These are phyloP conservation scores for Wickerhamiella kurtzmanii DNA, from an alignment of 805 yeast species.

Conservation along the genomic window DNA sequence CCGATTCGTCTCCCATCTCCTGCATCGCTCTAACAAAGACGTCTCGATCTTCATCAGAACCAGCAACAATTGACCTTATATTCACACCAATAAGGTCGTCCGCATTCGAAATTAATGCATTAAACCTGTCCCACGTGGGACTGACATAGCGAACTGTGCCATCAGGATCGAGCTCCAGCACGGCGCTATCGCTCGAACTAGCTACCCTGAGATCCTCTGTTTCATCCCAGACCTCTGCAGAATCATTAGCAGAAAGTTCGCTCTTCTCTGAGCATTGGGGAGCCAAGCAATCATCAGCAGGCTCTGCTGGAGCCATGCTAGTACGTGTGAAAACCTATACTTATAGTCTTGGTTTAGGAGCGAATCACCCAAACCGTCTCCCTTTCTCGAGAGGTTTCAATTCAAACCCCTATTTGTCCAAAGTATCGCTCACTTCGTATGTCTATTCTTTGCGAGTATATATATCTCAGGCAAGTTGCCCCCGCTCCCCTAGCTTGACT, in stretches of 20 bases:
- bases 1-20: constrained; percentile 13
- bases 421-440: no score
- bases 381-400: no score
- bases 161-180: constrained; percentile 69
- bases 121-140: constrained; percentile 43
- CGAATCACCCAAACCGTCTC: no score
- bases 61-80: constrained; percentile 18
- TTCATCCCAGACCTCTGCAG: neutral
- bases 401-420: no score
- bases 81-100: constrained; percentile 15
- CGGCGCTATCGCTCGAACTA: constrained; percentile 35
- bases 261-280: neutral
- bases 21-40: constrained; percentile 23
- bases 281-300: neutral
- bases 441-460: no score
- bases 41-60: constrained; percentile 15
- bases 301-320: neutral
- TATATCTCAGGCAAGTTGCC: neutral
- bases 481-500: no score
- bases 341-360: no score
- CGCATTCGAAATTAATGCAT: constrained; percentile 39
- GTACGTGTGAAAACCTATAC: no score
- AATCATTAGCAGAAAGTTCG: neutral
- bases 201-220: constrained; percentile 20
- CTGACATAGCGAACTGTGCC: constrained; percentile 67